Evolutionary conservation across 805 yeast genomes (phyloP).

Genomic region (Candida manassasensis): DNA sequence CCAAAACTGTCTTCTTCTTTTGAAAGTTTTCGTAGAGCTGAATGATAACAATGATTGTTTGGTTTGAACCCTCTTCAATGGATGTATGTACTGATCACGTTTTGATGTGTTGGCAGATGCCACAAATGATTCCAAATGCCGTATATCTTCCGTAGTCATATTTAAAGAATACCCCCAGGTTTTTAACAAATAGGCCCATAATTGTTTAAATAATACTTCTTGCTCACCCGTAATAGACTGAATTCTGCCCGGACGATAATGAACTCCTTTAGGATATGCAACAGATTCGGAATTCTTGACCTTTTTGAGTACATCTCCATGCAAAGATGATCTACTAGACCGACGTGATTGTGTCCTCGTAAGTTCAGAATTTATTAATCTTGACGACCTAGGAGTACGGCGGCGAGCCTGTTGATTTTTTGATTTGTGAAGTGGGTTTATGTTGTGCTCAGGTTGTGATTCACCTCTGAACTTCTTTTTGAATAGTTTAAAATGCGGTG

Average conservation of each 20-base stretch:
- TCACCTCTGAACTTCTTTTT: not conserved
- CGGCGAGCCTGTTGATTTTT: not conserved
- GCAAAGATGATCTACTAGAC: slow-evolving; percentile 3
- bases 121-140: slow-evolving; percentile 26
- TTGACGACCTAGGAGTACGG: not conserved
- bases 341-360: not conserved
- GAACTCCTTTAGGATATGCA: slow-evolving; percentile 11
- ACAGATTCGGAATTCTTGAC: not conserved
- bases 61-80: slow-evolving; percentile 19
- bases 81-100: slow-evolving; percentile 10
- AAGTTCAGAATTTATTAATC: not conserved
- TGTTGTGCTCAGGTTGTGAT: not conserved
- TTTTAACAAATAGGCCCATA: slow-evolving; percentile 62
- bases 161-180: slow-evolving; percentile 50
- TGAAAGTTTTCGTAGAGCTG: slow-evolving; percentile 23
- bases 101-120: slow-evolving; percentile 19
- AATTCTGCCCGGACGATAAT: slow-evolving; percentile 34
- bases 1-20: slow-evolving; percentile 27
- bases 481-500: too few relatives aligned
- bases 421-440: not conserved
- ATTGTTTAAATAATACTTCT: slow-evolving; percentile 61
- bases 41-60: slow-evolving; percentile 21
- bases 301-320: not conserved
- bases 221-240: slow-evolving; percentile 45
- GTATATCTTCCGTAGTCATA: slow-evolving; percentile 24